A percentile compares a stretch with the other conserved stretches of the same genome.
Evolutionary conservation across 306 rosid species (phyloP).

Genomic region (Prunus davidiana): DNA sequence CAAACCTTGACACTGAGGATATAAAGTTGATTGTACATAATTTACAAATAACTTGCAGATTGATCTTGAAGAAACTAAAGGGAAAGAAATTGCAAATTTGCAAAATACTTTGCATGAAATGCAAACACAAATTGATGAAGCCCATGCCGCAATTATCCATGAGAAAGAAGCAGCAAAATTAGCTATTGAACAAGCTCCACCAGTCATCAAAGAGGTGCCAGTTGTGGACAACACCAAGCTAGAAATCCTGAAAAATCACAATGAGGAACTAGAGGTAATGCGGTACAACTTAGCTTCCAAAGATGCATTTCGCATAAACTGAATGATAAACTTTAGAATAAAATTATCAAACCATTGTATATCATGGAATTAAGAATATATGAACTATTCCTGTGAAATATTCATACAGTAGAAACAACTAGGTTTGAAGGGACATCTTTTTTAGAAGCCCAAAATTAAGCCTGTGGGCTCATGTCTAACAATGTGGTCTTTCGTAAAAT

Average conservation of each 20-base stretch:
- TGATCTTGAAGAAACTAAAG: conserved; percentile 86
- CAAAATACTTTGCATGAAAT: conserved; percentile 61
- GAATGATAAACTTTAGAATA: neutral
- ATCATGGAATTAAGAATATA: too few relatives aligned
- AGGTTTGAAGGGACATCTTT: too few relatives aligned
- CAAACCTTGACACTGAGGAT: conserved; percentile 12
- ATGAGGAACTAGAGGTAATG: conserved; percentile 65
- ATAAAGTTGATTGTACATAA: neutral
- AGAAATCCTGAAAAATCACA: conserved; percentile 60
- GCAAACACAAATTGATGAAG: conserved; percentile 69
- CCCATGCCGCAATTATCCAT: conserved; percentile 52
- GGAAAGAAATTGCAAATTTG: conserved; percentile 66
- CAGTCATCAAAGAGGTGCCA: conserved; percentile 80
- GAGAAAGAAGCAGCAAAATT: conserved; percentile 86
- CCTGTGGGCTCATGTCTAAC: too few relatives aligned
- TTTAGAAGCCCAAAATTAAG: too few relatives aligned
- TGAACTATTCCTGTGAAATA: too few relatives aligned
- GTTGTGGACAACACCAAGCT: conserved; percentile 71
- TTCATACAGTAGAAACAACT: too few relatives aligned
- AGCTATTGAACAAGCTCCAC: conserved; percentile 85
- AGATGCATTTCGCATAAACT: neutral
- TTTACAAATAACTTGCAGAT: conserved; percentile 36
- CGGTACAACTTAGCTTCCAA: neutral
- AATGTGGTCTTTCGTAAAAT: too few relatives aligned
- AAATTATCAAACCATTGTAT: neutral